Conservation (phyloP, 768 basidiomycete species). For the Ephemerocybe angulata region DNA sequence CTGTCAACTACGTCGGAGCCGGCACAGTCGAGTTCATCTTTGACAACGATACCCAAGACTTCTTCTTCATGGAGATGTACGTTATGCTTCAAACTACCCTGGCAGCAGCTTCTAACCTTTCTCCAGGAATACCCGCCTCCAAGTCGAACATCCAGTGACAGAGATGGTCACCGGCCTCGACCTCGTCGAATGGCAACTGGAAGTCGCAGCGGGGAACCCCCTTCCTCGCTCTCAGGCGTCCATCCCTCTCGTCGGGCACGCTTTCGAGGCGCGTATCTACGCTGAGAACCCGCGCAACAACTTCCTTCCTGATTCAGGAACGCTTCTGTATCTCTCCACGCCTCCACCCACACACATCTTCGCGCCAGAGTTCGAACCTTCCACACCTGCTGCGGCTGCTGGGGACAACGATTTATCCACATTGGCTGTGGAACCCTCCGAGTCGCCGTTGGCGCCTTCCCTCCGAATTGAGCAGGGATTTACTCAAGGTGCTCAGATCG, state of each 20-base stretch:
- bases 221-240: slow-evolving; percentile 73
- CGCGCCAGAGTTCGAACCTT: slow-evolving; percentile 42
- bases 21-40: slow-evolving; percentile 98
- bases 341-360: slow-evolving; percentile 71
- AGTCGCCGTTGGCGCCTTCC: slow-evolving; percentile 43
- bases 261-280: slow-evolving; percentile 94
- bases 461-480: slow-evolving; percentile 92
- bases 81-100: slow-evolving; percentile 18
- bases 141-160: slow-evolving; percentile 90
- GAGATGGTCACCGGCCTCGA: slow-evolving; percentile 95
- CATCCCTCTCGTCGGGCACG: slow-evolving; percentile 87
- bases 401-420: slow-evolving; percentile 25
- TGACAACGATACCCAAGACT: slow-evolving; percentile 81
- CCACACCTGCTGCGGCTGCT: slow-evolving; percentile 19
- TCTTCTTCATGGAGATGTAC: slow-evolving; percentile 96
- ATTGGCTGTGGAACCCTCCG: slow-evolving; percentile 24
- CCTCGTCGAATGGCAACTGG: slow-evolving; percentile 93
- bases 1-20: slow-evolving; percentile 88
- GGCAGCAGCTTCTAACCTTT: neutral
- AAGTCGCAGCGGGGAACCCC: slow-evolving; percentile 87
- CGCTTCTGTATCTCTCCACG: slow-evolving; percentile 74
- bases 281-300: slow-evolving; percentile 92
- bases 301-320: slow-evolving; percentile 89
- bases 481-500: slow-evolving; percentile 71
- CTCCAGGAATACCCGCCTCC: slow-evolving; percentile 75